Evolutionary conservation across 192 early-diverging fungal genomes (phyloP).

Genomic region (Jimgerdemannia flammicorona): DNA sequence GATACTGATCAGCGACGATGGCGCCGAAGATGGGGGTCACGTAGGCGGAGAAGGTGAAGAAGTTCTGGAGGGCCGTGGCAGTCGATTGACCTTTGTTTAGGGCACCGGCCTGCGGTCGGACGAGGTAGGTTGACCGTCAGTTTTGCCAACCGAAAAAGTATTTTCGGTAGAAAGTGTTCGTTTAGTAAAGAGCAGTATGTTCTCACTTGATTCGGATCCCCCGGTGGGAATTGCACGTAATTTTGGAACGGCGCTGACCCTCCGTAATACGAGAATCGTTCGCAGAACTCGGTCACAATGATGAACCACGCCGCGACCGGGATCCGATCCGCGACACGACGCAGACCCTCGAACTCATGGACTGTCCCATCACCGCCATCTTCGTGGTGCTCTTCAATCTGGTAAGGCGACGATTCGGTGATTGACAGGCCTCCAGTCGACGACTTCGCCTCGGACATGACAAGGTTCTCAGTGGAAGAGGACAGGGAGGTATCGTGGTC

Average conservation of each 20-base stretch:
- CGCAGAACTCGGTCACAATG: conserved; percentile 56
- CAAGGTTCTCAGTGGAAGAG: background rate
- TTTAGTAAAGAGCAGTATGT: too few species aligned
- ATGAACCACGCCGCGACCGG: conserved; percentile 51
- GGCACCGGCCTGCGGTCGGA: conserved; percentile 26
- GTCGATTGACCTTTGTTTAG: conserved; percentile 32
- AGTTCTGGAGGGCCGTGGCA: background rate
- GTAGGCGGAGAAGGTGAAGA: conserved; percentile 22
- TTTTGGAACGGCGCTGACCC: conserved; percentile 58
- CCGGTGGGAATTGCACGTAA: conserved; percentile 40
- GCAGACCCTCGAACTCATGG: conserved; percentile 38
- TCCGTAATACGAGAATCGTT: conserved; percentile 63
- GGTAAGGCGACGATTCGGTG: background rate
- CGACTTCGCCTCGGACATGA: background rate
- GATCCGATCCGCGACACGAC: conserved; percentile 43
- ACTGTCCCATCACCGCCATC: background rate
- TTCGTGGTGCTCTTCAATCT: background rate
- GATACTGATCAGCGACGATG: conserved; percentile 54
- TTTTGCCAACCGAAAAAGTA: too few species aligned
- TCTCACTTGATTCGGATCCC: background rate
- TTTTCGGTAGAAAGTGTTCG: too few species aligned
- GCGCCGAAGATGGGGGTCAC: conserved; percentile 21
- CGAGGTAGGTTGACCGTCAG: background rate
- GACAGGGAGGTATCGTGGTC: background rate
- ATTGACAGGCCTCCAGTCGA: background rate